These are phyloP conservation scores for Coemansia sp. DNA, from an alignment of 192 early-diverging fungal genomes.

Conservation along the genomic window DNA sequence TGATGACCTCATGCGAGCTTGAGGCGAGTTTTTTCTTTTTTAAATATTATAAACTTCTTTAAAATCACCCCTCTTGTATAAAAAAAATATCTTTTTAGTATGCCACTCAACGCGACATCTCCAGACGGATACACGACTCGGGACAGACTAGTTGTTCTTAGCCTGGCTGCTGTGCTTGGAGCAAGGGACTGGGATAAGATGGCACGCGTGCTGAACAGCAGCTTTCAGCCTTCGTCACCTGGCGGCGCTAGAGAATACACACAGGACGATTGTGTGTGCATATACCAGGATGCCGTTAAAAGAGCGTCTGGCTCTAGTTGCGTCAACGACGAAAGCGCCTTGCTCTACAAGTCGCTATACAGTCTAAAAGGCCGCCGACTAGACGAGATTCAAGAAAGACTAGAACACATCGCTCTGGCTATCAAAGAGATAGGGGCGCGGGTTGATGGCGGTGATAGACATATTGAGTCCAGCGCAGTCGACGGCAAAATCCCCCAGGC, in stretches of 20 bases:
- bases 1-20: background rate
- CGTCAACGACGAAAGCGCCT: background rate
- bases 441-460: background rate
- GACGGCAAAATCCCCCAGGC: background rate
- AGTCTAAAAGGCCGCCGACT: conserved; percentile 27
- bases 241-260: conserved; percentile 13
- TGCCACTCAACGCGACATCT: conserved; percentile 9
- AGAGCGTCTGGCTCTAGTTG: background rate
- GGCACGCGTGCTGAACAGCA: conserved; percentile 10
- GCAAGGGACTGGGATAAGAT: conserved; percentile 28
- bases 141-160: conserved; percentile 41
- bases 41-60: background rate
- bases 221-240: background rate
- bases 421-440: conserved; percentile 1
- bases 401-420: conserved; percentile 16
- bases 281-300: conserved; percentile 23
- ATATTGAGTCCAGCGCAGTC: background rate
- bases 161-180: conserved; percentile 27
- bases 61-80: background rate
- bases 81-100: background rate
- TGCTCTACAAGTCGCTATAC: conserved; percentile 17
- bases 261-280: conserved; percentile 25
- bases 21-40: background rate
- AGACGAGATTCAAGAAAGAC: conserved; percentile 32
- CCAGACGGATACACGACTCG: conserved; percentile 24